These are phyloP conservation scores for Claviceps quebecensis DNA, from an alignment of 2,329 filamentous ascomycete genomes.

Conservation along the genomic window DNA sequence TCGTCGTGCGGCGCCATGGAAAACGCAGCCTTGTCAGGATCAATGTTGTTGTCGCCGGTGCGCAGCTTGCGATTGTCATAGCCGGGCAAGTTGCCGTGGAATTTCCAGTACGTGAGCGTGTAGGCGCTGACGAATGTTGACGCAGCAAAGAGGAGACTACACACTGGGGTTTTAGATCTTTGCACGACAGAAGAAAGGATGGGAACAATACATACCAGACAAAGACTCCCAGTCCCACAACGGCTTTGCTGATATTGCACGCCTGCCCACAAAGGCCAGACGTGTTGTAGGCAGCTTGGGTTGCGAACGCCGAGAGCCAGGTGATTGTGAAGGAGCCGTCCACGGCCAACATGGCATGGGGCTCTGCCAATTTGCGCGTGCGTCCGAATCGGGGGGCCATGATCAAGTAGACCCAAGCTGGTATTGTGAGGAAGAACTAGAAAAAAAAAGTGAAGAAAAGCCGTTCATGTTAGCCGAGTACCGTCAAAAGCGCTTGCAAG, in stretches of 20 bases:
- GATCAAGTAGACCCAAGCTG: slow-evolving; percentile 50
- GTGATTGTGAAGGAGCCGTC: slow-evolving; percentile 45
- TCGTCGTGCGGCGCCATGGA: slow-evolving; percentile 54
- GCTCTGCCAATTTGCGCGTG: slow-evolving; percentile 46
- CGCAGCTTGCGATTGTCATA: slow-evolving; percentile 37
- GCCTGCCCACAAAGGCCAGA: slow-evolving; percentile 38
- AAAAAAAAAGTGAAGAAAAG: not conserved
- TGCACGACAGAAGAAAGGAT: not conserved
- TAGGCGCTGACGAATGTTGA: slow-evolving; percentile 44
- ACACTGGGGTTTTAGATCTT: not conserved
- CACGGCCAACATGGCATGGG: slow-evolving; percentile 44
- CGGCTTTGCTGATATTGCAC: slow-evolving; percentile 47
- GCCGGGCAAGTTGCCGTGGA: slow-evolving; percentile 47
- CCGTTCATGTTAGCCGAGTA: not conserved
- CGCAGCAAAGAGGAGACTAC: slow-evolving; percentile 40
- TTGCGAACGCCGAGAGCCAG: slow-evolving; percentile 54
- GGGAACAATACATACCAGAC: slow-evolving; percentile 35
- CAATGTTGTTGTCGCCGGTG: slow-evolving; percentile 36
- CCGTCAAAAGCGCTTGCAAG: not conserved
- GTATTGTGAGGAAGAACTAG: slow-evolving; percentile 51
- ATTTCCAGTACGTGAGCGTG: slow-evolving; percentile 47
- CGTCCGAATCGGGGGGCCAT: slow-evolving; percentile 50
- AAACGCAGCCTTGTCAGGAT: slow-evolving; percentile 56
- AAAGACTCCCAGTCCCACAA: slow-evolving; percentile 49
- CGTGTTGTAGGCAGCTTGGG: slow-evolving; percentile 50